phyloP scores from a whole-genome alignment of 495 filamentous ascomycete genomes.

The Xylaria telfairii region DNA sequence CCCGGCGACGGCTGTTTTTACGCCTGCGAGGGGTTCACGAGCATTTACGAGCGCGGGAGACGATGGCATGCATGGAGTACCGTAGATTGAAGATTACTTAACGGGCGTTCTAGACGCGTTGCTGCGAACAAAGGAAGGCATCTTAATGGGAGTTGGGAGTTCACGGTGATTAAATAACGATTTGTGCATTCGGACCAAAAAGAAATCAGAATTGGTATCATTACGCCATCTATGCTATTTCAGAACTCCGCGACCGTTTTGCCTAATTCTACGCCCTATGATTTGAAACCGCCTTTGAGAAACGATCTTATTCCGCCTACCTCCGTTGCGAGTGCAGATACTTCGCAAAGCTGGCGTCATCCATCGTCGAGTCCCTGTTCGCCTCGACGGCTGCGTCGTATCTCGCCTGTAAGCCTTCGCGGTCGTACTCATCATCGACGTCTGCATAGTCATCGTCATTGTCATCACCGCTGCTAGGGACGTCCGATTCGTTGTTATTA shows the following conservation, averaged over 20 bases:
- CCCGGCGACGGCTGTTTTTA: background rate
- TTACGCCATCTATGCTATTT: slow-evolving; percentile 32
- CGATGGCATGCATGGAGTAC: background rate
- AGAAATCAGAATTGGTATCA: slow-evolving; percentile 53
- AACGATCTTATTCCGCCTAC: background rate
- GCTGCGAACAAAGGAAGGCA: slow-evolving; percentile 2
- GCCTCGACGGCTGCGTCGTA: slow-evolving; percentile 65
- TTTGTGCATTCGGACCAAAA: slow-evolving; percentile 20
- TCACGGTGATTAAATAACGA: slow-evolving; percentile 6
- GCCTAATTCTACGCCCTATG: background rate
- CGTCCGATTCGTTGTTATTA: slow-evolving; percentile 62
- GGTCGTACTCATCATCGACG: slow-evolving; percentile 53
- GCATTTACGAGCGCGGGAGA: slow-evolving; percentile 5
- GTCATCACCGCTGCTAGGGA: slow-evolving; percentile 49
- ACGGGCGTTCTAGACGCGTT: background rate
- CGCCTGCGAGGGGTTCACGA: too few relatives aligned
- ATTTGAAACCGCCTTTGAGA: background rate
- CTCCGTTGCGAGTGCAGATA: slow-evolving; percentile 54
- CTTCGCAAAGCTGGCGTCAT: slow-evolving; percentile 66
- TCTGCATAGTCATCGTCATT: slow-evolving; percentile 57
- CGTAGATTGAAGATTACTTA: slow-evolving; percentile 12
- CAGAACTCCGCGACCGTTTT: slow-evolving; percentile 19
- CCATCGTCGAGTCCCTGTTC: slow-evolving; percentile 50
- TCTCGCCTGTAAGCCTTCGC: slow-evolving; percentile 65
- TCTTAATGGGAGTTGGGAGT: slow-evolving; percentile 14